Percentiles rank a stretch among this genome's conserved stretches.
phyloP scores from a whole-genome alignment of 2,329 filamentous ascomycete genomes.

The Macrophomina phaseolina region DNA sequence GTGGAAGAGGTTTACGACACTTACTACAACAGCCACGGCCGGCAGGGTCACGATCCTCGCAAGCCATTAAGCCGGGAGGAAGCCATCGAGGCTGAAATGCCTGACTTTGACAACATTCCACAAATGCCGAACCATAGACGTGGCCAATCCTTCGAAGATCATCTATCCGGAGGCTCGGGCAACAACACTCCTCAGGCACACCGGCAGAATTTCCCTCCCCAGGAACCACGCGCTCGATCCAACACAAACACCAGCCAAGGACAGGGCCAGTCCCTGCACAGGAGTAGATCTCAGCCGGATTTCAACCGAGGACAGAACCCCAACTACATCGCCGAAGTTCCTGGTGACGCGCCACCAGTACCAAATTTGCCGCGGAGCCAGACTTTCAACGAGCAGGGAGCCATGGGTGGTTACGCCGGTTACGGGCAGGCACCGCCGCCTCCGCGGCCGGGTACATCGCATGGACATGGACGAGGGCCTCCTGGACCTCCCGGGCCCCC shows the following conservation, averaged over 20 bases:
- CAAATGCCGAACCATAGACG: conserved; percentile 30
- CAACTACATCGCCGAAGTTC: conserved; percentile 70
- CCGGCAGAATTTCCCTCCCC: conserved; percentile 21
- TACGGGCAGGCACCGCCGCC: conserved; percentile 35
- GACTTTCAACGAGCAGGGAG: conserved; percentile 39
- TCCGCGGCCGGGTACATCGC: conserved; percentile 1
- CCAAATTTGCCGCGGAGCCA: conserved; percentile 56
- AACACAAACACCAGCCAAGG: conserved; percentile 35
- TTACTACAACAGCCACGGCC: conserved; percentile 46
- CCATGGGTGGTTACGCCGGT: conserved; percentile 32
- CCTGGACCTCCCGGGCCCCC: conserved; percentile 5
- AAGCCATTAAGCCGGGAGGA: conserved; percentile 42
- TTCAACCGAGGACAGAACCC: conserved; percentile 47
- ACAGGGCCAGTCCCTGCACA: conserved; percentile 50
- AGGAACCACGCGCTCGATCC: conserved; percentile 8
- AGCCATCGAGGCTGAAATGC: conserved; percentile 63
- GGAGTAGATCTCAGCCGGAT: conserved; percentile 72
- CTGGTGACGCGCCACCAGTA: conserved; percentile 60
- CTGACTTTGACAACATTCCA: conserved; percentile 61
- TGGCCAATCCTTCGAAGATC: conserved; percentile 32
- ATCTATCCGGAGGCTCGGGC: conserved; percentile 29
- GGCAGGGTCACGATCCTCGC: conserved; percentile 27
- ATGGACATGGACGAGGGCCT: conserved; percentile 10
- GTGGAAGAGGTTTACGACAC: conserved; percentile 56
- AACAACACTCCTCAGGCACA: conserved; percentile 26